Base-by-base conservation (phyloP, 179 eudicot genomes). In the Dionaea muscipula region DNA sequence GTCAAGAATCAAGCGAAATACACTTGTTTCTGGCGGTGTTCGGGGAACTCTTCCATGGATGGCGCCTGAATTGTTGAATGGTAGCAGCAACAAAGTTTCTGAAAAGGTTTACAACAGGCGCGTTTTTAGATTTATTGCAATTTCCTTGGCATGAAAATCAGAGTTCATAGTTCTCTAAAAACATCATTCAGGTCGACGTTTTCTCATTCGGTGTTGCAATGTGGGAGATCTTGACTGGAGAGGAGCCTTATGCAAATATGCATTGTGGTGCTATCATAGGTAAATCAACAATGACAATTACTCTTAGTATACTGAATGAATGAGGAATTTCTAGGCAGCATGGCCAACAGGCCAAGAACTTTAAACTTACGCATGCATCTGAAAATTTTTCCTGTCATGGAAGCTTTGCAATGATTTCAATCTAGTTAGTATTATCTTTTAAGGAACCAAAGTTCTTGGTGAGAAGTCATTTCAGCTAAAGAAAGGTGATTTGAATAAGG, bases 191-290 rank as follows among this genome's bases (percentile, higher is more conserved):
- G 62, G 62, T 59, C 47, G 62, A 59, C 26, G 62, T 59, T 16
- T 59, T 59, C 45, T 59, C 62, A 1, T 59, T 59, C 47, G 62
- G 62, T 21, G 47, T 59, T 25, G 62, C 47, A 26, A 35, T 59
- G 38, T 59, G 62, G 62, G 62, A 59, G 62, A 59, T 59, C 54
- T 54, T 59, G 17, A 59, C 62, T 18, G 55, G 62, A 43, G 62
- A 59, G 47, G 62, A 59, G 15, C 62, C 62, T 9, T 59, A 59
- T 50, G 50, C 62, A 18, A 59, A 59, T 25, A 59, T 59, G 62
- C 53, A 59, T 35, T 59, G 47, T 25, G 62, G 62, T 17, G 62
- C 62, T 19, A 59, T 59, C 24, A 59, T 59, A 3, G 62, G 62
- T 59, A 0, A n/a, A n/a, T n/a, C n/a, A n/a, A n/a, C n/a, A n/a